phyloP scores from a whole-genome alignment of 495 filamentous ascomycete species.

The Penicillium ucsense region DNA sequence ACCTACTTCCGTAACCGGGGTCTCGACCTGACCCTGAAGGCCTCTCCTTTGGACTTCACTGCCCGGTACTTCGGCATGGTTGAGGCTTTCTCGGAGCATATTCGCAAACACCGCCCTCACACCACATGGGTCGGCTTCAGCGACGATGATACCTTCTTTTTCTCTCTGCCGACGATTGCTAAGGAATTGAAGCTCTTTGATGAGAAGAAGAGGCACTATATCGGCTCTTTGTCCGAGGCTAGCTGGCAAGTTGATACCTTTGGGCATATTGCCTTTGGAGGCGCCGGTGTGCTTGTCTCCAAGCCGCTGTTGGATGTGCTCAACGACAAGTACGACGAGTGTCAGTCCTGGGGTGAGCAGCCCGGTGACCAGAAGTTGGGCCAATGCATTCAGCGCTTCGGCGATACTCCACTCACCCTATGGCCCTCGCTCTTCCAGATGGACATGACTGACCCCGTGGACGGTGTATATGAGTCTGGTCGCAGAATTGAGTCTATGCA shows the following conservation, averaged over 20 bases:
- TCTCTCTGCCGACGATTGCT: slow-evolving; percentile 45
- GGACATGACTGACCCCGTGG: slow-evolving; percentile 49
- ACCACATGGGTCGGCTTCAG: slow-evolving; percentile 56
- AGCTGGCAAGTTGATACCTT: slow-evolving; percentile 47
- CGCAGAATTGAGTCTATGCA: slow-evolving; percentile 49
- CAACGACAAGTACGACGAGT: slow-evolving; percentile 42
- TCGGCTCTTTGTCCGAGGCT: slow-evolving; percentile 57
- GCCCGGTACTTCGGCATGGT: slow-evolving; percentile 58
- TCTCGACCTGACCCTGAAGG: slow-evolving; percentile 46
- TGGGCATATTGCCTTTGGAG: slow-evolving; percentile 59
- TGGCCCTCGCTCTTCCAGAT: slow-evolving; percentile 54
- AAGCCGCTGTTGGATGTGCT: slow-evolving; percentile 47
- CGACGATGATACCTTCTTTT: slow-evolving; percentile 69
- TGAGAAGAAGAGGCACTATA: slow-evolving; percentile 42
- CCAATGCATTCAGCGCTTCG: slow-evolving; percentile 51
- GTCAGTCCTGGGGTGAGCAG: slow-evolving; percentile 40
- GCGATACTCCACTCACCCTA: slow-evolving; percentile 44
- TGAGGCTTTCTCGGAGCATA: slow-evolving; percentile 42
- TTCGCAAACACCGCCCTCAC: slow-evolving; percentile 37
- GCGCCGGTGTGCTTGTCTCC: slow-evolving; percentile 59
- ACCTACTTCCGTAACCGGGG: slow-evolving; percentile 38
- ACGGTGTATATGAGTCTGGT: slow-evolving; percentile 56
- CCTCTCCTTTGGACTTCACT: slow-evolving; percentile 44
- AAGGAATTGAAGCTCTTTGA: slow-evolving; percentile 47
- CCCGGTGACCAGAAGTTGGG: slow-evolving; percentile 52